A percentile compares a stretch with the other conserved stretches of the same genome.
Conservation (phyloP, 495 filamentous ascomycete species). For the Umbilicaria muhlenbergii region DNA sequence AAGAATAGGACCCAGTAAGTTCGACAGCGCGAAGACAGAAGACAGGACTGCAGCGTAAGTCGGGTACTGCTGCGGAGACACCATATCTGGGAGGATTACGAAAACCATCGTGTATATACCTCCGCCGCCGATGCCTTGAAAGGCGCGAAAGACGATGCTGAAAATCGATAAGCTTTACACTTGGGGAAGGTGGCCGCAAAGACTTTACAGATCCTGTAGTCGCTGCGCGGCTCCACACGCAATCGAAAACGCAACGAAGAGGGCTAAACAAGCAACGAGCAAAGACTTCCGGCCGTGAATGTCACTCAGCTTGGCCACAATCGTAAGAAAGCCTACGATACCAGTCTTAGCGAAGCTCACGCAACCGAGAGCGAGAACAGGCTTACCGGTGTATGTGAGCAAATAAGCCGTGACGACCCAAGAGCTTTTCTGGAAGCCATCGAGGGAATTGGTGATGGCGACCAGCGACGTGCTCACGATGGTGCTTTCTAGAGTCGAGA, state of each 20-base stretch:
- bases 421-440: conserved; percentile 33
- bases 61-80: conserved; percentile 30
- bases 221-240: conserved; percentile 37
- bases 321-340: conserved; percentile 33
- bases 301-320: conserved; percentile 44
- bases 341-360: neutral
- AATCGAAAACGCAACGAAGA: conserved; percentile 39
- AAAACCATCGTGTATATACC: conserved; percentile 37
- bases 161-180: neutral
- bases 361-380: neutral
- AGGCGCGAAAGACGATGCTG: conserved; percentile 36
- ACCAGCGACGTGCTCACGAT: conserved; percentile 49
- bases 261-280: conserved; percentile 29
- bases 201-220: conserved; percentile 36
- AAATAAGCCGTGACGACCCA: conserved; percentile 45
- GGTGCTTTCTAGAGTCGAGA: conserved; percentile 45
- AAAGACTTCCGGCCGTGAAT: conserved; percentile 38
- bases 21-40: conserved; percentile 10
- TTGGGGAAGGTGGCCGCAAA: no score
- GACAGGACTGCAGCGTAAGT: conserved; percentile 31
- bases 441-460: conserved; percentile 37
- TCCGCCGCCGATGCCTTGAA: conserved; percentile 41
- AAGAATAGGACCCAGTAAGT: conserved; percentile 23
- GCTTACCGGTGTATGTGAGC: conserved; percentile 36
- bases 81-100: conserved; percentile 31